Base-by-base conservation (phyloP, 345 rosid genomes). In the Chamaenerion angustifolium region DNA sequence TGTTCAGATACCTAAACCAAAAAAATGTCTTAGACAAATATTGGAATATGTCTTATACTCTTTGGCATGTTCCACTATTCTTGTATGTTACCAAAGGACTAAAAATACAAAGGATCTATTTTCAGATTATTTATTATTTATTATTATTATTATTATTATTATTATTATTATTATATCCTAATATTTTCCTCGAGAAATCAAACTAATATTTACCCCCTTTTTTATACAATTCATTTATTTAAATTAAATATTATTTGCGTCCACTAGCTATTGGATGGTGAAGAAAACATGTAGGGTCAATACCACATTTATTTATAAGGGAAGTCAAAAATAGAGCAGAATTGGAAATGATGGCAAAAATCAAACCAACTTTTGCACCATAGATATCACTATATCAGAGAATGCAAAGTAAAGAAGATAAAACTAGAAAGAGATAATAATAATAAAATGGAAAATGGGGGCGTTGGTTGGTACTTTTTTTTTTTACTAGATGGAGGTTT, bases 241-340 rank as follows among this genome's bases (percentile, higher is more conserved):
- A 4, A 8, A 54, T 31, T 31, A 0, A 23, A 2, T 23, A 23
- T 23, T 2, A 16, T 42, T 9, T 5, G 40, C 43, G 10, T 31
- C 15, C n/a, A 18, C n/a, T 25, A 12, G 8, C 3, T 46, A 12
- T 41, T 52, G 54, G 11, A 40, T 12, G 44, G 10, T n/a, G 57
- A 21, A 48, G 60, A 58, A 67, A 66, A 51, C 77, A 54, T 56
- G 82, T 66, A 57, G 82, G 75, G 71, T 43, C 68, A 10, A 19
- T 15, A 16, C 23, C 14, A 15, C 51, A 51, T 63, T 56, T 41
- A 66, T 57, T 13, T n/a, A 31, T 16, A 16, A 64, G 52, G 50
- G 66, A 61, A 68, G 55, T 45, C 51, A 61, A 65, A 70, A 65
- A 55, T 19, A 52, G 52, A 67, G 65, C 71, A 71, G 66, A 47